Conservation (phyloP, 148 eudicot genomes). For the Agrostemma githago region DNA sequence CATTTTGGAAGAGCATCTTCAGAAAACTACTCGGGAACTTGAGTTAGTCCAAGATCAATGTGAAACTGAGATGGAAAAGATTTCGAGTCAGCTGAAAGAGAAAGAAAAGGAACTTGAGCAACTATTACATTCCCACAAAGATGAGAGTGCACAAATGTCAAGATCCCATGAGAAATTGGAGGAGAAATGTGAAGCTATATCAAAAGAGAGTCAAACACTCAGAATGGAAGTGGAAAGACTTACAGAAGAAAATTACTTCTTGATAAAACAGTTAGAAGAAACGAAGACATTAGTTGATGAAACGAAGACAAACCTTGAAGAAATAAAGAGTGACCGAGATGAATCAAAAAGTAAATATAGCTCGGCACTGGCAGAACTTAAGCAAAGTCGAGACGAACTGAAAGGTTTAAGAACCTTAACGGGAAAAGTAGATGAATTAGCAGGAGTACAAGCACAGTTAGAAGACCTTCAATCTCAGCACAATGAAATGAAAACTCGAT, state of each 20-base stretch:
- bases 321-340: constrained; percentile 37
- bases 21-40: constrained; percentile 50
- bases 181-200: constrained; percentile 29
- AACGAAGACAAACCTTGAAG: constrained; percentile 31
- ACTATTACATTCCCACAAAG: constrained; percentile 37
- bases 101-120: constrained; percentile 39
- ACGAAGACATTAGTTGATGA: constrained; percentile 26
- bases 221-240: constrained; percentile 47
- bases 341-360: constrained; percentile 39
- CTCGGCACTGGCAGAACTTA: constrained; percentile 36
- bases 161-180: constrained; percentile 29
- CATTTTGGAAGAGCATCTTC: constrained; percentile 50
- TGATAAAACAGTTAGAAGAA: constrained; percentile 32
- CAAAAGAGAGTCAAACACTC: constrained; percentile 43
- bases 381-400: constrained; percentile 35
- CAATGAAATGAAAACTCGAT: constrained; percentile 39
- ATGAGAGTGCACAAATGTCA: constrained; percentile 29
- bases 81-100: constrained; percentile 32
- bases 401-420: constrained; percentile 31
- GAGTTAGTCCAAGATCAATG: constrained; percentile 33
- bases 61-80: constrained; percentile 40
- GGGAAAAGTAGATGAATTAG: constrained; percentile 40
- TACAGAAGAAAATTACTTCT: constrained; percentile 43
- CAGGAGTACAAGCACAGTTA: constrained; percentile 47
- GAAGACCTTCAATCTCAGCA: constrained; percentile 44